phyloP scores from a whole-genome alignment of 2,329 filamentous ascomycete species.

The Cryphonectria japonica region DNA sequence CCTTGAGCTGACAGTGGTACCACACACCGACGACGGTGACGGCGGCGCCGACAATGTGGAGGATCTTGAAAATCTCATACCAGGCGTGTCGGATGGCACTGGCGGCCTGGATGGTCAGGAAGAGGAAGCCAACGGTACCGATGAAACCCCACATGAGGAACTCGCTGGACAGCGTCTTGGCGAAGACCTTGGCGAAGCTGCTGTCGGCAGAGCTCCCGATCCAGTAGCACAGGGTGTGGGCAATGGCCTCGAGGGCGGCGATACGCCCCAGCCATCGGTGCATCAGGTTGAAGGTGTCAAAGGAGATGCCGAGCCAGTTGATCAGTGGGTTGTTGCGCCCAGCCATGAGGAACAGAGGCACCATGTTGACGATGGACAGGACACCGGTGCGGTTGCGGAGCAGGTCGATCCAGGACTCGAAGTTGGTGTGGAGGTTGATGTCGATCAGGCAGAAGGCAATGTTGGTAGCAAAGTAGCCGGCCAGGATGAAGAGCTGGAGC shows the following conservation, averaged over 20 bases:
- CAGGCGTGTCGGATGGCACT: slow-evolving; percentile 76
- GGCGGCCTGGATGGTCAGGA: slow-evolving; percentile 69
- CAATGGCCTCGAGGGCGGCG: slow-evolving; percentile 69
- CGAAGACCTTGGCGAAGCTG: slow-evolving; percentile 54
- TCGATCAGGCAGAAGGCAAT: slow-evolving; percentile 74
- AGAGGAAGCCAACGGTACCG: slow-evolving; percentile 62
- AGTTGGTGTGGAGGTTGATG: slow-evolving; percentile 60
- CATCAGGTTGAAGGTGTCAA: slow-evolving; percentile 81
- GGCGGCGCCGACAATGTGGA: slow-evolving; percentile 69
- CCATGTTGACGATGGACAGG: slow-evolving; percentile 75
- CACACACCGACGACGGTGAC: slow-evolving; percentile 66
- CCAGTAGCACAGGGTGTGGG: slow-evolving; percentile 67
- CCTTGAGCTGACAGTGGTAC: slow-evolving; percentile 64
- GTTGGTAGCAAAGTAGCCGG: slow-evolving; percentile 72
- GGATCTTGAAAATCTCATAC: slow-evolving; percentile 76
- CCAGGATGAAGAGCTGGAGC: slow-evolving; percentile 72
- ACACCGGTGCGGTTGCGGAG: slow-evolving; percentile 72
- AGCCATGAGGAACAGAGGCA: slow-evolving; percentile 74
- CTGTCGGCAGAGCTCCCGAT: slow-evolving; percentile 42
- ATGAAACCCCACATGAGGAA: slow-evolving; percentile 67
- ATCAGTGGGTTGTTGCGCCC: slow-evolving; percentile 81
- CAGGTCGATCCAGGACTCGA: slow-evolving; percentile 49
- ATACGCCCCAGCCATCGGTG: slow-evolving; percentile 83
- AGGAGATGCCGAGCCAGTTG: slow-evolving; percentile 71
- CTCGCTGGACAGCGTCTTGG: slow-evolving; percentile 40